Evolutionary conservation across 208 protist genomes (phyloP).

Genomic region (Crithidia expoeki): DNA sequence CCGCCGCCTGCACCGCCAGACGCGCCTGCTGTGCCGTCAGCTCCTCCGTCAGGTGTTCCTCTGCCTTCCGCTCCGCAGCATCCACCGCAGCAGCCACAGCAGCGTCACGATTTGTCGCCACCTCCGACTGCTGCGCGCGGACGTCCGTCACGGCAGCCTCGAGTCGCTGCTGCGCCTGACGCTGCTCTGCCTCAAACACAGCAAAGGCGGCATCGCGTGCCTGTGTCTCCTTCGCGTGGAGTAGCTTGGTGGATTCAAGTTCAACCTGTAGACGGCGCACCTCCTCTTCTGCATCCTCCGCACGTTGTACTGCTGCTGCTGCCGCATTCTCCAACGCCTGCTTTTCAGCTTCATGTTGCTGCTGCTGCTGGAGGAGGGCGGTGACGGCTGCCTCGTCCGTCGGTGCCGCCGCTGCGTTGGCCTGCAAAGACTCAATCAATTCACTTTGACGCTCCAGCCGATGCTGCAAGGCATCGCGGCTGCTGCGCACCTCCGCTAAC

Average conservation of each 20-base stretch:
- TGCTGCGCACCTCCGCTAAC: slow-evolving; percentile 18
- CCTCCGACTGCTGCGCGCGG: slow-evolving; percentile 8
- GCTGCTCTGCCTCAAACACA: slow-evolving; percentile 12
- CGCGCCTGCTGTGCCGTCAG: slow-evolving; percentile 24
- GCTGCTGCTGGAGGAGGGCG: background rate
- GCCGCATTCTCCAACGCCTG: background rate
- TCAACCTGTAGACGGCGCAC: background rate
- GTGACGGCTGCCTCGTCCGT: background rate
- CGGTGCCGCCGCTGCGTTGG: slow-evolving; percentile 1
- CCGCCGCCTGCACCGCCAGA: background rate
- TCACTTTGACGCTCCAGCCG: slow-evolving; percentile 11
- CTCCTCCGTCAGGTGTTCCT: slow-evolving; percentile 29
- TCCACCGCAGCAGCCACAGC: slow-evolving; percentile 10
- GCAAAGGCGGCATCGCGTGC: background rate
- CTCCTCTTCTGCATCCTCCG: background rate
- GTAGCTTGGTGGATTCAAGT: background rate
- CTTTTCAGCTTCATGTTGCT: background rate
- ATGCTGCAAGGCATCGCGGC: slow-evolving; percentile 22
- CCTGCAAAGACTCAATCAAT: background rate
- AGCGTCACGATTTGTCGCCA: slow-evolving; percentile 2
- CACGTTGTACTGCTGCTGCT: slow-evolving; percentile 8
- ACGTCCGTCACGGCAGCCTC: background rate
- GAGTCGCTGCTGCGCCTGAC: slow-evolving; percentile 12
- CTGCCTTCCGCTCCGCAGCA: slow-evolving; percentile 1
- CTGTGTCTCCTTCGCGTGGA: slow-evolving; percentile 14